Evolutionary conservation across 192 early-diverging fungal genomes (phyloP), one percentile per base, ranked within the genome.

Genomic region (Phlyctochytrium planicorne): DNA sequence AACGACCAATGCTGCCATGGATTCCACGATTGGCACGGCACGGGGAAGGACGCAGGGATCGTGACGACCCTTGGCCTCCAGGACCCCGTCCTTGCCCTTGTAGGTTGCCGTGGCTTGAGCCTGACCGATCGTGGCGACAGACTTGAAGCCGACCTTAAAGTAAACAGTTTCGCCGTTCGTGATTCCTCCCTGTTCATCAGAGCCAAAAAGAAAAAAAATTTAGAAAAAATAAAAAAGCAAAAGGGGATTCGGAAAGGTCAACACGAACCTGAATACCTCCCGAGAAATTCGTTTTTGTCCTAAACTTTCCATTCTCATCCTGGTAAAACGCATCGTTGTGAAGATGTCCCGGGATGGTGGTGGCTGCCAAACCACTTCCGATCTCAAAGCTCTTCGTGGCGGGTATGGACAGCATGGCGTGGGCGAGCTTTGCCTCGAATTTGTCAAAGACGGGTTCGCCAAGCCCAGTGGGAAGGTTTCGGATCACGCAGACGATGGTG

Each of bases 361-460:
- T 96, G 29, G 94, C 97, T 24, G 82, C 81, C 70, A 96, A 92
- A 24, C 97, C 97, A 50, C 89, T 91, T 0, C 97, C 97, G 57
- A 98, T 90, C 75, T 99, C 97, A 74, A 99, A 99, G 23, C 93
- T 92, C 75, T 99, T 99, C 24, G 97, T 99, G 2, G 97, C 95
- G 3, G 97, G 97, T 63, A 99, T 96, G 25, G 94, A 96, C 63
- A 99, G 77, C 97, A 99, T 99, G 4, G 95, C 97, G 70, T 99
- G 96, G 3, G 97, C 97, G 59, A 99, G 78, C 66, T 88, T 77
- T 16, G 97, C 96, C 79, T 99, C 96, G 31, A 98, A 81, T 75
- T 99, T 99, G 75, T 99, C 97, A 70, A 99, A 99, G 77, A 92
- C 93, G 17, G 97, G 97, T 77, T 99, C 97, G 59, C 97, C 97